Conservation (phyloP, 2,329 filamentous ascomycete species). For the Colletotrichum sidae region DNA sequence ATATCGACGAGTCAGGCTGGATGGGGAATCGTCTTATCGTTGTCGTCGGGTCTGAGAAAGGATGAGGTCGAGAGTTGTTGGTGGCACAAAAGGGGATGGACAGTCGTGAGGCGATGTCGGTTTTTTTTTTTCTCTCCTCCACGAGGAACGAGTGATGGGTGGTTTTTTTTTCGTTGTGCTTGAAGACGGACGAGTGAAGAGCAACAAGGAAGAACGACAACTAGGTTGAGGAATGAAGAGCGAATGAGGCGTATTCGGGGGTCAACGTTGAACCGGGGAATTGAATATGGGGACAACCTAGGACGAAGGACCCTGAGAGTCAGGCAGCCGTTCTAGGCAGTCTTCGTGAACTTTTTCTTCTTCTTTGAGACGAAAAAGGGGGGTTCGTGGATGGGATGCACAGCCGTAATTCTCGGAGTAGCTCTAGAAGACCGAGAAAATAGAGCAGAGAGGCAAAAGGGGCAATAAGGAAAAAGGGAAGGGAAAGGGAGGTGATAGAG, state of each 20-base stretch:
- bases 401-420: constrained; percentile 11
- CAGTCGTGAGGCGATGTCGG: constrained; percentile 22
- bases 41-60: constrained; percentile 16
- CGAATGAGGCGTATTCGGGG: constrained; percentile 23
- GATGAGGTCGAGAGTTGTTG: constrained; percentile 6
- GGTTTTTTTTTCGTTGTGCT: constrained; percentile 20
- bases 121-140: constrained; percentile 2
- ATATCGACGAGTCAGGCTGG: constrained; percentile 20
- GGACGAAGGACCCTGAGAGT: constrained; percentile 30
- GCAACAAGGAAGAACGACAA: constrained; percentile 43
- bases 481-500: constrained; percentile 24
- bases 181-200: constrained; percentile 38
- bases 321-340: constrained; percentile 7
- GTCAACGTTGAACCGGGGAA: constrained; percentile 23
- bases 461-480: constrained; percentile 14
- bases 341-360: constrained; percentile 21
- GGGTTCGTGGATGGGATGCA: constrained; percentile 25
- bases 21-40: constrained; percentile 19
- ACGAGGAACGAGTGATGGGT: not conserved
- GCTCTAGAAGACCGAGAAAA: constrained; percentile 24
- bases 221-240: constrained; percentile 38
- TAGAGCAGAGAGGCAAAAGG: constrained; percentile 36
- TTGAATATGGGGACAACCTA: constrained; percentile 24
- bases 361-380: constrained; percentile 14
- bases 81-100: constrained; percentile 21